Conservation (phyloP, 2,329 filamentous ascomycete genomes). For the Sclerotinia spermophila region DNA sequence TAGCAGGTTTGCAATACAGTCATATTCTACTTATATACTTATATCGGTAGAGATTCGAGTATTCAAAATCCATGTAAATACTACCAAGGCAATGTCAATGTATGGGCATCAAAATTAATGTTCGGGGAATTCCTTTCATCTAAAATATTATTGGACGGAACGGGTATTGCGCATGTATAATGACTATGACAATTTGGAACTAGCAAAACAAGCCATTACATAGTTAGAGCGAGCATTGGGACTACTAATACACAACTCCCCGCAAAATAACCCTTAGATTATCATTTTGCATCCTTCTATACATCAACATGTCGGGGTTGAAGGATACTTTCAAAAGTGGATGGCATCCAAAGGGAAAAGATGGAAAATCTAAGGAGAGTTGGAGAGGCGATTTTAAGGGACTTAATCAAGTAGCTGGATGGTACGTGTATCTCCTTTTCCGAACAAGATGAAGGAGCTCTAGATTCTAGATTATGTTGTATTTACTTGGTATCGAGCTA, state of each 20-base stretch:
- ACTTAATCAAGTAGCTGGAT: conserved; percentile 37
- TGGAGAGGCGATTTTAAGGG: conserved; percentile 45
- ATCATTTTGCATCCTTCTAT: neutral
- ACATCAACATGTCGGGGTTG: conserved; percentile 35
- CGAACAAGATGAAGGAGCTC: neutral
- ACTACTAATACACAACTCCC: conserved; percentile 4
- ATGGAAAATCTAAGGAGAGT: conserved; percentile 48
- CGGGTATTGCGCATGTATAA: neutral
- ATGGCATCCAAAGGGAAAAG: conserved; percentile 52
- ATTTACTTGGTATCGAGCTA: neutral
- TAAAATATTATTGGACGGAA: neutral
- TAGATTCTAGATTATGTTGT: neutral
- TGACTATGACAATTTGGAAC: neutral
- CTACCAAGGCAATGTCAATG: neutral
- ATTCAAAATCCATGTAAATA: neutral
- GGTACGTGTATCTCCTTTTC: conserved; percentile 22
- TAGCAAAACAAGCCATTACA: conserved; percentile 8
- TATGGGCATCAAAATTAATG: neutral
- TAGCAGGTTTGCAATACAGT: neutral
- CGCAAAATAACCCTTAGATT: conserved; percentile 5
- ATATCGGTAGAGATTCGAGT: neutral
- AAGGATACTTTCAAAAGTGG: conserved; percentile 48
- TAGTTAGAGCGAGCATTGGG: neutral
- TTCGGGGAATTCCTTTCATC: neutral
- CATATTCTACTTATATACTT: neutral